Base-by-base conservation (phyloP, 2,329 filamentous ascomycete species). In the Epichloe baconii region DNA sequence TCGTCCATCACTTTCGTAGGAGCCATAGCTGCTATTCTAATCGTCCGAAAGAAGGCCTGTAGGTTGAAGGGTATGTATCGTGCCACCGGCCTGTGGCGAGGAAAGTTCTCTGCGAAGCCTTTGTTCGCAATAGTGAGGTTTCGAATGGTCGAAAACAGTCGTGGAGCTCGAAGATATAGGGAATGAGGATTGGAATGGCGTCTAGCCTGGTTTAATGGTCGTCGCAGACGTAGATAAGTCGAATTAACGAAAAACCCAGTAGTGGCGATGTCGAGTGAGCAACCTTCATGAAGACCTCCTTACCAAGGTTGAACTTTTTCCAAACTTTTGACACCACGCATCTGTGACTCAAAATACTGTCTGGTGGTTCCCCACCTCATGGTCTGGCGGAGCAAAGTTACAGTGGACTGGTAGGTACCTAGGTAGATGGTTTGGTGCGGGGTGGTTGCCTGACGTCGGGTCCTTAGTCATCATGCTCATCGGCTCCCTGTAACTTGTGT, bases 261-360 rank as follows among this genome's bases (percentile, higher is more conserved):
- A 26, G 14, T 21, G 26, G 14, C 17, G 38, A 45, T 36, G 26
- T 41, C 21, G 23, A 34, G 26, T 19, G 45, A 51, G 14, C 23
- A 53, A 21, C 23, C 36, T 44, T 48, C 52, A 53, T 53, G 41
- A 53, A 49, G 49, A 15, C 45, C 46, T 50, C 17, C 31, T 23
- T 12, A 35, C 19, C 36, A 21, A n/a, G 15, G 15, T n/a, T 31
- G 35, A 15, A 49, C 19, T 38, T 51, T 51, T 47, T 26, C 41
- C 48, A 49, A 36, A 21, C 41, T 26, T 53, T 15, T 4, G 36
- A 34, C 35, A 37, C 45, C 23, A 43, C 36, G 36, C 49, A 48
- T 37, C 34, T 45, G 45, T 53, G 52, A 53, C 45, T 53, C 52
- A 53, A 50, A 47, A 47, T 38, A 35, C 21, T 17, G 21, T 47